These are phyloP conservation scores for sunflower (Helianthus annuus) DNA, from an alignment of 129 eudicot genomes.

Conservation along the genomic window HanXRQr2.0-SUNRISE NC_035443.2:30173385-30173884, in stretches of 20 bases:
- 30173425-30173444: no score
- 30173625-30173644: neutral
- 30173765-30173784: no score
- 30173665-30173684: neutral
- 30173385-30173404: no score
- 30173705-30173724: neutral
- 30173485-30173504: neutral
- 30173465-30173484: neutral
- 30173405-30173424: no score
- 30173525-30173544: constrained; percentile 20
- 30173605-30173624: constrained; percentile 31
- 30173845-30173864: no score
- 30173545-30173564: constrained; percentile 34
- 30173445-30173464: neutral
- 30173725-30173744: neutral
- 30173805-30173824: no score
- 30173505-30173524: constrained; percentile 26
- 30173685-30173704: neutral
- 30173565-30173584: constrained; percentile 23
- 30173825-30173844: no score
- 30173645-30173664: neutral
- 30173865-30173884: no score
- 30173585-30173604: constrained; percentile 20
- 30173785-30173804: no score
- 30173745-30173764: neutral